Base-by-base conservation (phyloP, 768 basidiomycete species). In the Trametes villosa region DNA sequence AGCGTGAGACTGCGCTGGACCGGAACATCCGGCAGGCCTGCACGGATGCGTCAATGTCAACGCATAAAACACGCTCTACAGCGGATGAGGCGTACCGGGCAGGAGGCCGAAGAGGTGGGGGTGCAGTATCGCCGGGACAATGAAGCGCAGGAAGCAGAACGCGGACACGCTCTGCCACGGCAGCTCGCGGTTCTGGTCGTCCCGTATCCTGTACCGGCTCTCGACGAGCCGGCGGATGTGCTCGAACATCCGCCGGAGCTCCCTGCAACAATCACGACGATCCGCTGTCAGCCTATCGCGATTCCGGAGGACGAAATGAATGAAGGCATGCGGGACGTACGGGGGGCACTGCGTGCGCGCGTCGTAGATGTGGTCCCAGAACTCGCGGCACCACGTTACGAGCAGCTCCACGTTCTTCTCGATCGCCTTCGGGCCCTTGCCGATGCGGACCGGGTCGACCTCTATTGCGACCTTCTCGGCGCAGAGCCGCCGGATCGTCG, bases 41-140 rank as follows among this genome's bases (percentile, higher is more conserved):
- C 4, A 31, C 12, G 34, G 22, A n/a, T 29, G 9, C 20, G 22
- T 24, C 22, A 26, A 34, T 13, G 33, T 36, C 33, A 51, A 13
- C 9, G 9, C 6, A 48, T 17, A 24, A 8, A 17, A 31, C 8
- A 22, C 13, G 27, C 26, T 4, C 15, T 17, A 9, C 42, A n/a
- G 31, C 31, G 24, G 49, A 60, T 9, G 27, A 48, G 9, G 30
- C 76, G 31, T 71, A 91, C 92, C 92, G 71, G 86, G 84, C 65
- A 79, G 86, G 52, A 96, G 77, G 26, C 90, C 87, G 69, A 92
- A 95, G 5, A 93, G 75, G 72, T 94, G 90, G 1, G 94, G 94
- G 70, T 92, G 85, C n/a, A 95, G 80, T 58, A 96, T 90, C 24
- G 91, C 94, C 33, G 94, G 94, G 26, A 92, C 91, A 61, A 96